These are phyloP conservation scores for Trichoderma sp. DNA, from an alignment of 2,329 filamentous ascomycete genomes.

Conservation along the genomic window DNA sequence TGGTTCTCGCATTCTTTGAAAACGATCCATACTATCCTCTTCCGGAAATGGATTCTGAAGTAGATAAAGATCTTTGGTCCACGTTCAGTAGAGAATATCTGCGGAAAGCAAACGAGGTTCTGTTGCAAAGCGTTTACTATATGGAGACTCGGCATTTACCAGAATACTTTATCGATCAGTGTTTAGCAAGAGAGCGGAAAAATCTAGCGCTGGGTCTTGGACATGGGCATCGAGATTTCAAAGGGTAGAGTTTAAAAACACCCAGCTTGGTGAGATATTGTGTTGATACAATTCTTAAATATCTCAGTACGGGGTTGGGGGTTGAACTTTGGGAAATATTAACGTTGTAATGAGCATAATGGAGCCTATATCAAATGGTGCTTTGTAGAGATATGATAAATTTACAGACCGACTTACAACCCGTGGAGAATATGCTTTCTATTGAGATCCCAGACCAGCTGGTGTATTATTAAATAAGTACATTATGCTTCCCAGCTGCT, in stretches of 20 bases:
- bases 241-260: background rate
- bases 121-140: background rate
- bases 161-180: background rate
- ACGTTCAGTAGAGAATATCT: constrained; percentile 20
- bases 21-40: constrained; percentile 37
- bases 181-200: background rate
- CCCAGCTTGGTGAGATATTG: no score
- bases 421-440: background rate
- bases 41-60: constrained; percentile 27
- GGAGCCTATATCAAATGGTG: no score
- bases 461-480: background rate
- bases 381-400: no score
- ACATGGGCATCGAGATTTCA: background rate
- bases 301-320: no score
- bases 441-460: background rate
- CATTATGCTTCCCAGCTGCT: background rate
- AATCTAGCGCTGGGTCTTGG: background rate
- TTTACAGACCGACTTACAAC: no score
- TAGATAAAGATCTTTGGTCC: constrained; percentile 30
- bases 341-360: no score
- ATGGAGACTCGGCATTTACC: background rate
- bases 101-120: background rate
- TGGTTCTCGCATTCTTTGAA: constrained; percentile 33
- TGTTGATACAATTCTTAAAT: no score
- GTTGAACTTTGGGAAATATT: no score